Conservation (phyloP, 768 basidiomycete genomes). For the Porpolomopsis calyptriformis region DNA sequence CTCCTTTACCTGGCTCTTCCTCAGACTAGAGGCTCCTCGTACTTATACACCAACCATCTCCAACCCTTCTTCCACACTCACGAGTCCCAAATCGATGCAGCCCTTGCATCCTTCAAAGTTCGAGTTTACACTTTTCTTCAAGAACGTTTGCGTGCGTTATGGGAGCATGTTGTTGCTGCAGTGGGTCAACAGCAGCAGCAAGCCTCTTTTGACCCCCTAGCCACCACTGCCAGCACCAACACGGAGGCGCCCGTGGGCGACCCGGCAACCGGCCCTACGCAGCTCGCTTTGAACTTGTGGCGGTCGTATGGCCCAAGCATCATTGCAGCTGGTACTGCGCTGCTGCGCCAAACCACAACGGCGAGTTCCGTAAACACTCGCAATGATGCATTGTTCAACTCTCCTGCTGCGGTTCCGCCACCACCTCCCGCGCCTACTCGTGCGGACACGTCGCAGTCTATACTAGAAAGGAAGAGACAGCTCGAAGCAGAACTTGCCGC, state of each 20-base stretch:
- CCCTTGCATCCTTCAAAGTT: constrained; percentile 55
- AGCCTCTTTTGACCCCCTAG: constrained; percentile 12
- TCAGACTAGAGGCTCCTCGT: constrained; percentile 79
- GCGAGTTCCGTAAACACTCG: constrained; percentile 24
- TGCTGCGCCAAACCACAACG: constrained; percentile 44
- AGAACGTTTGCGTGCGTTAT: constrained; percentile 47
- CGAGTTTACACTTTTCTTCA: constrained; percentile 56
- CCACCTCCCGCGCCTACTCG: constrained; percentile 12
- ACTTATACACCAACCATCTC: constrained; percentile 71
- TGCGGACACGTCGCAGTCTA: constrained; percentile 21
- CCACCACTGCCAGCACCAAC: constrained; percentile 12
- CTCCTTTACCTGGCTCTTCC: constrained; percentile 86
- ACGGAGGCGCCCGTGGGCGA: constrained; percentile 34
- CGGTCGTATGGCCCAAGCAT: constrained; percentile 67
- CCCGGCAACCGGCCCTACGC: constrained; percentile 52
- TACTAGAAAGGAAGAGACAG: constrained; percentile 37
- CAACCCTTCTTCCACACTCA: constrained; percentile 76
- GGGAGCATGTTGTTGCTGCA: constrained; percentile 50
- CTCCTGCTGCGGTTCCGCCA: constrained; percentile 17
- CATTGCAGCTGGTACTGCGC: constrained; percentile 53
- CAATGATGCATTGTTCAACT: constrained; percentile 20
- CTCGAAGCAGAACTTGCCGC: constrained; percentile 51
- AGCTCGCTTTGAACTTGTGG: constrained; percentile 62
- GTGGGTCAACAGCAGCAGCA: constrained; percentile 31
- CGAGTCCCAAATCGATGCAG: constrained; percentile 76